Evolutionary conservation across 2,329 filamentous ascomycete species (phyloP).

Genomic region (Xylaria multiplex): DNA sequence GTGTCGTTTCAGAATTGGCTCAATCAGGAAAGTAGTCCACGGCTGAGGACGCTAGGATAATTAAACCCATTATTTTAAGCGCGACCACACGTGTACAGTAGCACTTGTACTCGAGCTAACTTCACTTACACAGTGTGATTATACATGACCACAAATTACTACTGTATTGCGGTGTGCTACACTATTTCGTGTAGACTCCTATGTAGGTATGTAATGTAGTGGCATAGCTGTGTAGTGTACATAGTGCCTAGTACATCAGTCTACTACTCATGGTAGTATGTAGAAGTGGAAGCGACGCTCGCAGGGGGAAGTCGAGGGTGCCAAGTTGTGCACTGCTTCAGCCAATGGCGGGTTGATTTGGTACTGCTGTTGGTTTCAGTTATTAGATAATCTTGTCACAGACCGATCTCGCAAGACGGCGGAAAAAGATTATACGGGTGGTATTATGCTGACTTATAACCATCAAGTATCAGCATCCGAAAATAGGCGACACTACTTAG

Average conservation of each 20-base stretch:
- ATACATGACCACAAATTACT: no score
- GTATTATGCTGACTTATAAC: no score
- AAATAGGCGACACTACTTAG: neutral
- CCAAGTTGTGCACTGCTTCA: constrained; percentile 7
- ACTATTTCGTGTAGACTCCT: neutral
- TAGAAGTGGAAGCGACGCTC: constrained; percentile 2
- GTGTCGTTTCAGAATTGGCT: constrained; percentile 35
- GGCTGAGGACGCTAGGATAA: constrained; percentile 29
- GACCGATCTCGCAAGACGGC: neutral
- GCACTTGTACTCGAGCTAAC: neutral
- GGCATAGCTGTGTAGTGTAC: no score
- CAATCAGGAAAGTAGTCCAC: constrained; percentile 30
- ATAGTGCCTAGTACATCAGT: no score
- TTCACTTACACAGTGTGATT: no score
- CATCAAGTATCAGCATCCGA: neutral
- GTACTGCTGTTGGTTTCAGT: neutral
- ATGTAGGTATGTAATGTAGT: no score
- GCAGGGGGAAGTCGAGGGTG: neutral
- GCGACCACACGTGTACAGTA: neutral
- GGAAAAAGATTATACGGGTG: neutral
- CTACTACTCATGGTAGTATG: neutral
- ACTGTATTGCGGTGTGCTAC: no score
- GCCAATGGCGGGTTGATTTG: constrained; percentile 1
- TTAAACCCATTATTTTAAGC: neutral
- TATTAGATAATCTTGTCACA: neutral